Evolutionary conservation across 441 rosid species (phyloP).

Genomic region (Flueggea neowawraea): DNA sequence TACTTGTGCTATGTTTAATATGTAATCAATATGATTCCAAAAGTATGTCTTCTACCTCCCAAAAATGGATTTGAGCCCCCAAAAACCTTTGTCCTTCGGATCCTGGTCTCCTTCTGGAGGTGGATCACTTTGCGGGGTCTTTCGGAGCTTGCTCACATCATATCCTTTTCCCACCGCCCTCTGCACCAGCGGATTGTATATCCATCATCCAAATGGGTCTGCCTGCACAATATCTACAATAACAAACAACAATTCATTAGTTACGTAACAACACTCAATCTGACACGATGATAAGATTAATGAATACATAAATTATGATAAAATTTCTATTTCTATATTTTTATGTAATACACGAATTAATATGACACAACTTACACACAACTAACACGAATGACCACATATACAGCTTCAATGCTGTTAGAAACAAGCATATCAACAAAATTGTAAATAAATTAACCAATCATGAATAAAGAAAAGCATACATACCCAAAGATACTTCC

Average conservation of each 20-base stretch:
- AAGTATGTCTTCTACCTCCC: slow-evolving; percentile 36
- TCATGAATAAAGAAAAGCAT: not conserved
- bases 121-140: slow-evolving; percentile 60
- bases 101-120: slow-evolving; percentile 54
- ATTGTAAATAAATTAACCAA: not conserved
- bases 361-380: too few species aligned
- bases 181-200: slow-evolving; percentile 50
- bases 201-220: slow-evolving; percentile 54
- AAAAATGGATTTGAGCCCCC: slow-evolving; percentile 83
- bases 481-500: slow-evolving; percentile 78
- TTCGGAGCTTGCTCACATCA: slow-evolving; percentile 70
- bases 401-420: too few species aligned
- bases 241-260: not conserved
- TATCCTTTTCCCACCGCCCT: slow-evolving; percentile 64
- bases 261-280: not conserved
- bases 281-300: too few species aligned
- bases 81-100: slow-evolving; percentile 70
- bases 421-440: not conserved
- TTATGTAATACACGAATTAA: too few species aligned
- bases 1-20: too few species aligned
- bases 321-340: too few species aligned
- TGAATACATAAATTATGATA: too few species aligned
- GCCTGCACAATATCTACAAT: slow-evolving; percentile 68
- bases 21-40: too few species aligned
- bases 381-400: too few species aligned